Conservation (phyloP, 129 eudicot genomes). For the sunflower (Helianthus annuus) region HanXRQr2.0-SUNRISE NC_035435.2:135491636-135492135, state of each 20-base stretch:
- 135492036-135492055: slow-evolving; percentile 9
- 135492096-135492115: not conserved
- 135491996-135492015: not conserved
- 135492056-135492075: not conserved
- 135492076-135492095: not conserved
- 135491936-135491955: slow-evolving; percentile 84
- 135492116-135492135: not conserved
- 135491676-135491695: no score
- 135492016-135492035: not conserved
- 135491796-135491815: not conserved
- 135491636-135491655: no score
- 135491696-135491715: no score
- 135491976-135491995: slow-evolving; percentile 46
- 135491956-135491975: slow-evolving; percentile 96
- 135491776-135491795: not conserved
- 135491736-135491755: no score
- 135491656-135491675: no score
- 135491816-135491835: not conserved
- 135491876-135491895: no score
- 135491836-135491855: not conserved
- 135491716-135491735: no score
- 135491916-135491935: slow-evolving; percentile 90
- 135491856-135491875: no score
- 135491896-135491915: slow-evolving; percentile 20
- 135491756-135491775: not conserved